Base-by-base conservation (phyloP, 2,329 filamentous ascomycete species). In the Pyrenophora seminiperda region DNA sequence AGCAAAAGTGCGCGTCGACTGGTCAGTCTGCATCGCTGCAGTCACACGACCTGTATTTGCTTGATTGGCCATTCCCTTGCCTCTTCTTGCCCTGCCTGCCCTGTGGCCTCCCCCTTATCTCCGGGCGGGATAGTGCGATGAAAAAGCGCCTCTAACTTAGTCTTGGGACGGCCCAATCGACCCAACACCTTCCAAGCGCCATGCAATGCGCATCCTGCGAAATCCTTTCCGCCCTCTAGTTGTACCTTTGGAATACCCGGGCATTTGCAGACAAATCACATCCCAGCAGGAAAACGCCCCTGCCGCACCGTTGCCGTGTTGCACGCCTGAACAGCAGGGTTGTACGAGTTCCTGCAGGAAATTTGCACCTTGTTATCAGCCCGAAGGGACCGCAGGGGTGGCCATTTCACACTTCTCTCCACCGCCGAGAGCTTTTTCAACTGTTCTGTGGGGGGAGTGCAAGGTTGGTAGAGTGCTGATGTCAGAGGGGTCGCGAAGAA, bases 151-250 rank as follows among this genome's bases (percentile, higher is more conserved):
- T 34, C 27, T 19, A 17, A 19, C n/a, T n/a, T 27, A 20, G 38
- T 22, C 24, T 14, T 39, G 24, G 19, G 13, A 31, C 17, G 19
- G 24, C 15, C 19, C 10, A n/a, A n/a, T n/a, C n/a, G n/a, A n/a
- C n/a, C n/a, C n/a, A n/a, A n/a, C n/a, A 29, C n/a, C 20, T 41
- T 19, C 37, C 38, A 42, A 47, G 48, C 48, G 48, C 48, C 38
- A 42, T 51, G 49, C n/a, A n/a, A n/a, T n/a, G n/a, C n/a, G n/a
- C 44, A 36, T 43, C 17, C 33, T 34, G 32, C 27, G 37, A 19
- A 41, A 29, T 47, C 43, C 39, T 47, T 41, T 40, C 42, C 43
- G 41, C 17, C 36, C 19, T 22, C 9, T 52, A 38, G 41, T 22
- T 34, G 31, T 44, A 22, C 41, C 41, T 24, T 18, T 30, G 22